Percentiles rank a stretch among this genome's conserved stretches.
These are phyloP conservation scores for Rubia yunnanensis DNA, from an alignment of 257 asterid species.

Conservation along the genomic window DNA sequence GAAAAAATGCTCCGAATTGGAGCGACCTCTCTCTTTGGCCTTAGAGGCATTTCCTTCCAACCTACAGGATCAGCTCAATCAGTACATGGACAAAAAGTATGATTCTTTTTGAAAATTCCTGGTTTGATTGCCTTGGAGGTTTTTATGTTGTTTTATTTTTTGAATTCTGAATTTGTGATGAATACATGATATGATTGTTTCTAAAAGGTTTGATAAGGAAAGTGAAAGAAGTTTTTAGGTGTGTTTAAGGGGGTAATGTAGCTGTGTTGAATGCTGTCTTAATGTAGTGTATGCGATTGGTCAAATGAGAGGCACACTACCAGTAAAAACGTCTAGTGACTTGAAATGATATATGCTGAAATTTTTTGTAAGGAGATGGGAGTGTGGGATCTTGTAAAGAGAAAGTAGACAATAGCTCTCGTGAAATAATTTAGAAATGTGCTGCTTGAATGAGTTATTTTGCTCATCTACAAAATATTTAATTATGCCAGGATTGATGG, in stretches of 20 bases:
- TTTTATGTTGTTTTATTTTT: neutral
- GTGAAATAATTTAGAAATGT: neutral
- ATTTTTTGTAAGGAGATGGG: neutral
- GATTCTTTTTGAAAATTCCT: conserved; percentile 11
- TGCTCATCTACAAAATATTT: conserved; percentile 3
- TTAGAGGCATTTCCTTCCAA: conserved; percentile 68
- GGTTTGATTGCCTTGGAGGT: neutral
- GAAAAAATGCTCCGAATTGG: conserved; percentile 48
- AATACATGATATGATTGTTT: neutral
- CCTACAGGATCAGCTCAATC: conserved; percentile 59
- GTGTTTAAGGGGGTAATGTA: neutral
- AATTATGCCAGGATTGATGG: conserved; percentile 59
- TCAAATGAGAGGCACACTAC: neutral
- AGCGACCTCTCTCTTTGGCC: conserved; percentile 48
- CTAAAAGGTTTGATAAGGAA: neutral
- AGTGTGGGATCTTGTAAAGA: neutral
- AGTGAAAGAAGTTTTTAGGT: neutral
- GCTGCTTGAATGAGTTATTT: neutral
- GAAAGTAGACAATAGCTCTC: neutral
- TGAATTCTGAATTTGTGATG: neutral
- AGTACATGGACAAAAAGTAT: conserved; percentile 44
- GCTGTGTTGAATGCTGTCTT: neutral
- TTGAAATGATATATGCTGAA: neutral
- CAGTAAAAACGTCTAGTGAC: neutral
- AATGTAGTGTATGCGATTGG: neutral